Evolutionary conservation across 73 alveolate species (phyloP).

Genomic region (Paramecium tetraurelia): DNA sequence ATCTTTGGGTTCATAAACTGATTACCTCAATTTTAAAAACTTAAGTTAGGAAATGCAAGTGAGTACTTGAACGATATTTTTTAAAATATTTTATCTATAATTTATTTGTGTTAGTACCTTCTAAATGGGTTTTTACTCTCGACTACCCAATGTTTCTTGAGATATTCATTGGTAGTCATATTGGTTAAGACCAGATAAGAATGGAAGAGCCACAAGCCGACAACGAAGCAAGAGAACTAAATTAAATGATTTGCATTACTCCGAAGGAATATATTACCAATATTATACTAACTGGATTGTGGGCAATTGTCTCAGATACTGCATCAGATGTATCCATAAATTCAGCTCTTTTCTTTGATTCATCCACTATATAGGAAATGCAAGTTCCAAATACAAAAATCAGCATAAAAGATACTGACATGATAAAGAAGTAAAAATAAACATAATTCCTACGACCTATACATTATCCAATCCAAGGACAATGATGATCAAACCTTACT

Average conservation of each 20-base stretch:
- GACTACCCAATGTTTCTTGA: slow-evolving; percentile 58
- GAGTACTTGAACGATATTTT: background rate
- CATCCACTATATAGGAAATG: background rate
- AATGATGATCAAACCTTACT: slow-evolving; percentile 93
- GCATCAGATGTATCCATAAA: background rate
- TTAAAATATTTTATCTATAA: background rate
- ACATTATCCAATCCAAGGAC: slow-evolving; percentile 94
- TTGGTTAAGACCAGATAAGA: slow-evolving; percentile 51
- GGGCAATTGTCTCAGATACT: background rate
- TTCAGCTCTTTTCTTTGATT: background rate
- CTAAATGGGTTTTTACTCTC: slow-evolving; percentile 45
- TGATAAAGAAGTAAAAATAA: slow-evolving; percentile 64
- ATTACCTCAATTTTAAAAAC: background rate
- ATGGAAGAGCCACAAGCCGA: slow-evolving; percentile 64
- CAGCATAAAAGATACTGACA: slow-evolving; percentile 27
- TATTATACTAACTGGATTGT: slow-evolving; percentile 46
- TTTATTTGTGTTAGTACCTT: background rate
- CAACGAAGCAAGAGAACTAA: slow-evolving; percentile 65
- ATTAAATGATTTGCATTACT: background rate
- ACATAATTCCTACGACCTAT: slow-evolving; percentile 91
- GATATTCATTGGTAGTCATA: slow-evolving; percentile 71
- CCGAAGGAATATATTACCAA: slow-evolving; percentile 45
- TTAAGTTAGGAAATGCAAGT: background rate
- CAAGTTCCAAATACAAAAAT: slow-evolving; percentile 31
- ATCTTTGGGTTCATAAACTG: background rate